These are phyloP conservation scores for Viridothelium virens DNA, from an alignment of 495 filamentous ascomycete genomes.

Conservation along the genomic window DNA sequence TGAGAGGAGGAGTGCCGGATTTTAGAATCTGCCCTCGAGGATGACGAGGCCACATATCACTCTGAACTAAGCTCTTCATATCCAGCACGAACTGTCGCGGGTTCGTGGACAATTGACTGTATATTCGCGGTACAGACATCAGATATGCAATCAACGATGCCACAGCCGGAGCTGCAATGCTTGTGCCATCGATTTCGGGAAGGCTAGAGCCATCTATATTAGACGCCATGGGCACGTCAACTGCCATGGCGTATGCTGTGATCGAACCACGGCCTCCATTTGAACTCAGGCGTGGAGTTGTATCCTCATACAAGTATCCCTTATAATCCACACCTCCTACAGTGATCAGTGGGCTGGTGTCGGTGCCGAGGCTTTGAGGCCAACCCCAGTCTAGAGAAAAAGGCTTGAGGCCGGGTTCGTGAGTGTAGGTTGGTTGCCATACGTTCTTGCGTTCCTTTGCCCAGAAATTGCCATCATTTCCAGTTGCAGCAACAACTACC, in stretches of 20 bases:
- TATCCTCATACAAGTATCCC: background rate
- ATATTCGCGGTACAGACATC: background rate
- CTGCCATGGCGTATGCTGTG: background rate
- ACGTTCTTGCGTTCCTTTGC: background rate
- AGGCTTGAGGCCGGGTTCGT: background rate
- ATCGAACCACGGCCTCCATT: conserved; percentile 1
- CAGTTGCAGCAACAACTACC: background rate
- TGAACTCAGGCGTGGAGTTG: background rate
- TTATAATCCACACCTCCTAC: background rate
- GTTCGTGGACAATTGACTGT: background rate
- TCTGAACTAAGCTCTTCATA: background rate
- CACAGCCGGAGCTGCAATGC: background rate
- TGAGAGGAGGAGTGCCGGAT: background rate
- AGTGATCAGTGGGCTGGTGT: background rate
- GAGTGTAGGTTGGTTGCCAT: background rate
- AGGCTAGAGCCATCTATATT: background rate
- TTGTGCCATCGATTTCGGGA: background rate
- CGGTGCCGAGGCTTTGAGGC: background rate
- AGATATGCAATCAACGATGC: background rate
- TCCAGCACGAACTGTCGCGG: background rate
- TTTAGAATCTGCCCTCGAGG: background rate
- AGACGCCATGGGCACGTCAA: background rate
- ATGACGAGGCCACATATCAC: background rate
- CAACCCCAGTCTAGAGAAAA: background rate
- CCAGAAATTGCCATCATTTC: background rate